phyloP scores from a whole-genome alignment of 129 eudicot genomes.

The Tagetes patula region DNA sequence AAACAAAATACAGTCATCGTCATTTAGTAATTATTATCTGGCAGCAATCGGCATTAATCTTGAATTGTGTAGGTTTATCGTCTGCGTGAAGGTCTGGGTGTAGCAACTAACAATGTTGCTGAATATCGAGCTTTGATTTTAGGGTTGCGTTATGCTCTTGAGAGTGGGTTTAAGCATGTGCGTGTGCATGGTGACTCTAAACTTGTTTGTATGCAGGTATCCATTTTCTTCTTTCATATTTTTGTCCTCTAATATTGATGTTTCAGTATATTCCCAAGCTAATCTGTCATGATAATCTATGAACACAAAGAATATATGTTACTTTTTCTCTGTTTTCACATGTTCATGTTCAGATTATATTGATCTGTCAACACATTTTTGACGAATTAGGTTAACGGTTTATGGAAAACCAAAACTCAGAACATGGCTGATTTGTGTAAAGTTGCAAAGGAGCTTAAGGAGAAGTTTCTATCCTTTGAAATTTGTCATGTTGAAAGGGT shows the following conservation, averaged over 20 bases:
- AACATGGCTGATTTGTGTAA: slow-evolving; percentile 84
- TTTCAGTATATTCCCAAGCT: not conserved
- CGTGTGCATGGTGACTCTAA: slow-evolving; percentile 83
- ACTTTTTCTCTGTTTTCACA: not conserved
- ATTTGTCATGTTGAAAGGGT: slow-evolving; percentile 86
- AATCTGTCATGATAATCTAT: not conserved
- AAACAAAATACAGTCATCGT: not conserved
- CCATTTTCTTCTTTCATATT: not conserved
- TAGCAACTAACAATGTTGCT: slow-evolving; percentile 82
- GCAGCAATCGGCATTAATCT: not conserved
- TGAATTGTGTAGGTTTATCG: slow-evolving; percentile 56
- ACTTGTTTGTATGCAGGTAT: slow-evolving; percentile 94
- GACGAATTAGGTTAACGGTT: slow-evolving; percentile 66
- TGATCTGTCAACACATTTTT: slow-evolving; percentile 2
- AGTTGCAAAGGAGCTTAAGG: slow-evolving; percentile 76
- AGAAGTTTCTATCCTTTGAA: slow-evolving; percentile 61
- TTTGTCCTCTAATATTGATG: not conserved
- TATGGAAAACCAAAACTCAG: slow-evolving; percentile 75
- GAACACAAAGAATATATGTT: not conserved
- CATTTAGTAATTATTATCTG: not conserved
- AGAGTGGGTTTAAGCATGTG: slow-evolving; percentile 68
- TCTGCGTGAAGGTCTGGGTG: slow-evolving; percentile 78
- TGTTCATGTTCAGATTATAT: not conserved
- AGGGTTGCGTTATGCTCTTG: slow-evolving; percentile 75
- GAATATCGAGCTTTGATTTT: slow-evolving; percentile 78